Evolutionary conservation across 2,329 filamentous ascomycete species (phyloP).

Genomic region (Colletotrichum falcatum): DNA sequence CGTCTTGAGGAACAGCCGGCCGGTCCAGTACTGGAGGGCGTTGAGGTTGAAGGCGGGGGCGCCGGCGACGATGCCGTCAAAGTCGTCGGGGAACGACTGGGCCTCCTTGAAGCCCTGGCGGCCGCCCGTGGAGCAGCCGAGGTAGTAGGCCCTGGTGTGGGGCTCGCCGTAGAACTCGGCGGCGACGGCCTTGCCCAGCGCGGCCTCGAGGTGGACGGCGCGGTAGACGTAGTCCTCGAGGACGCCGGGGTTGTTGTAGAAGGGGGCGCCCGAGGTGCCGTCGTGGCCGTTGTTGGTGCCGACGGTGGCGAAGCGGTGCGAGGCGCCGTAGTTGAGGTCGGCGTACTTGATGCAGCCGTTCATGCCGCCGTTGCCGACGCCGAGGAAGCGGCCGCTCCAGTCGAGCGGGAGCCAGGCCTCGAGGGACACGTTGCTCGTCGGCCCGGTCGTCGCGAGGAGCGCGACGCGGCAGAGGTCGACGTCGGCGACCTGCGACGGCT

Average conservation of each 20-base stretch:
- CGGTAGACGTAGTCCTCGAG: conserved; percentile 53
- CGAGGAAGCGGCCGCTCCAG: conserved; percentile 59
- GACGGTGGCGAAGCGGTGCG: conserved; percentile 59
- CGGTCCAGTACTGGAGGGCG: conserved; percentile 48
- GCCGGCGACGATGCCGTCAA: conserved; percentile 68
- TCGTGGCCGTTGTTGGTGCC: conserved; percentile 65
- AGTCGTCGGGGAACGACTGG: conserved; percentile 56
- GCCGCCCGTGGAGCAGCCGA: conserved; percentile 66
- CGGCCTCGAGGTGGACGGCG: conserved; percentile 60
- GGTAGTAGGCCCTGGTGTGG: conserved; percentile 54
- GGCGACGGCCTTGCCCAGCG: conserved; percentile 60
- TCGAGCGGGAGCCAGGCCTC: conserved; percentile 61
- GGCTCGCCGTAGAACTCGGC: conserved; percentile 58
- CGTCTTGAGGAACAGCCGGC: conserved; percentile 56
- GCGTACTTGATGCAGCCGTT: conserved; percentile 61
- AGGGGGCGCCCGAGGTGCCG: conserved; percentile 51
- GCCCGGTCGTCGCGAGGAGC: conserved; percentile 45
- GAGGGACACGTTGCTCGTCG: conserved; percentile 57
- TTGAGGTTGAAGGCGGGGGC: conserved; percentile 49
- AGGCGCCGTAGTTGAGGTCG: conserved; percentile 58
- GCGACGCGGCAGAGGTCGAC: conserved; percentile 47
- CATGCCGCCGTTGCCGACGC: conserved; percentile 62
- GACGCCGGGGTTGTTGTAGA: conserved; percentile 52
- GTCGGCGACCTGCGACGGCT: conserved; percentile 34
- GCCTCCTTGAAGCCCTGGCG: conserved; percentile 64